phyloP scores from a whole-genome alignment of 1,284 basidiomycete genomes.

The Irpex sp. region DNA sequence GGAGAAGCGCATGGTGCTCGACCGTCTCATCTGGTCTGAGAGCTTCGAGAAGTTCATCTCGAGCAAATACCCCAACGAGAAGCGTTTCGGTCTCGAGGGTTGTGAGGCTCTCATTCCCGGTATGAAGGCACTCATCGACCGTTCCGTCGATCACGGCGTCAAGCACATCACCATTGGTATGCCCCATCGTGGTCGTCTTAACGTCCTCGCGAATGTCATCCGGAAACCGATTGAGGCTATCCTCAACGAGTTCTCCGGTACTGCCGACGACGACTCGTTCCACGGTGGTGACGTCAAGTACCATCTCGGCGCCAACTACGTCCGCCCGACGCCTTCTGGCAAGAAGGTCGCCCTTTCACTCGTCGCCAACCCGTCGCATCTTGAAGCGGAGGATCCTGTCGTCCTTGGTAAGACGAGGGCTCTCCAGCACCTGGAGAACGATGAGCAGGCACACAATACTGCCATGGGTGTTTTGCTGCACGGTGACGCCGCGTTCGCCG shows the following conservation, averaged over 20 bases:
- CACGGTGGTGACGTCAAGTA: constrained; percentile 99
- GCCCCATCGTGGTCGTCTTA: constrained; percentile 98
- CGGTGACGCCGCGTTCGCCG: constrained; percentile 98
- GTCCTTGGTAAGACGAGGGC: constrained; percentile 97
- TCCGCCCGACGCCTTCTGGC: constrained; percentile 95
- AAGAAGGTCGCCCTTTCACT: constrained; percentile 98
- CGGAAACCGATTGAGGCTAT: constrained; percentile 98
- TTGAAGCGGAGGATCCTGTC: constrained; percentile 96
- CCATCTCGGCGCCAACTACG: constrained; percentile 98
- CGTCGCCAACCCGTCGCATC: constrained; percentile 97
- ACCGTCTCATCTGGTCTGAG: constrained; percentile 99
- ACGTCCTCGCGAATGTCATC: constrained; percentile 98
- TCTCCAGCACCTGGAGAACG: constrained; percentile 93
- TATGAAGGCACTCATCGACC: constrained; percentile 99
- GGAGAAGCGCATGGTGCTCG: constrained; percentile 98
- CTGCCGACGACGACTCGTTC: constrained; percentile 63
- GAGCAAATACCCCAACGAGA: constrained; percentile 99
- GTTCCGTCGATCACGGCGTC: constrained; percentile 94
- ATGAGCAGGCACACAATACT: constrained; percentile 72
- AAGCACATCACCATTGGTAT: constrained; percentile 98
- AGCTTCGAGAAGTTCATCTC: constrained; percentile 99
- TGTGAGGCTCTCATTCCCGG: constrained; percentile 98
- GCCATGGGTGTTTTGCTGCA: constrained; percentile 96
- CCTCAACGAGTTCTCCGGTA: constrained; percentile 93
- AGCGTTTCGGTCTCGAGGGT: constrained; percentile 98